phyloP scores from a whole-genome alignment of 2,329 filamentous ascomycete genomes.

The Diaporthe citriasiana region DNA sequence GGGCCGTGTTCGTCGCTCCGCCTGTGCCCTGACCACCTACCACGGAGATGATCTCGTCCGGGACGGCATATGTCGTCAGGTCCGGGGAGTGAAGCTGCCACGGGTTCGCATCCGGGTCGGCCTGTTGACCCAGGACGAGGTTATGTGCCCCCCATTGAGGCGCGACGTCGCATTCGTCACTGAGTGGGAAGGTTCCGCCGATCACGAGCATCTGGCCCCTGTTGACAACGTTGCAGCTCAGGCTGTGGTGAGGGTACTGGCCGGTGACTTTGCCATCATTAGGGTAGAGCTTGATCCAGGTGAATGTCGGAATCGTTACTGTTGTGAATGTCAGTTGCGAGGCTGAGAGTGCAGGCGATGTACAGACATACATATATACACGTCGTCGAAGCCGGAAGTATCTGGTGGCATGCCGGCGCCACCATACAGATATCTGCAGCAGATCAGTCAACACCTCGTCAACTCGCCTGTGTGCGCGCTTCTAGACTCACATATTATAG shows the following conservation, averaged over 20 bases:
- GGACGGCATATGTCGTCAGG: conserved; percentile 67
- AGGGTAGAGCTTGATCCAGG: conserved; percentile 71
- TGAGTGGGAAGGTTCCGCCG: conserved; percentile 69
- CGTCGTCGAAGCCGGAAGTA: conserved; percentile 70
- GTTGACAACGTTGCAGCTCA: conserved; percentile 71
- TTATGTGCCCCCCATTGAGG: conserved; percentile 69
- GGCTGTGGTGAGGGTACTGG: conserved; percentile 64
- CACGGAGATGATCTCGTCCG: conserved; percentile 62
- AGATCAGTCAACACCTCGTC: conserved; percentile 28
- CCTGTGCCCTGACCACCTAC: conserved; percentile 67
- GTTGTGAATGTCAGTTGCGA: not conserved
- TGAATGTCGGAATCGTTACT: conserved; percentile 72
- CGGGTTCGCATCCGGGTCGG: conserved; percentile 55
- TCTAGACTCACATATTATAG: conserved; percentile 71
- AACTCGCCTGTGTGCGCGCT: conserved; percentile 35
- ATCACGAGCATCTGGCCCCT: conserved; percentile 74
- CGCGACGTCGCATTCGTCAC: conserved; percentile 65
- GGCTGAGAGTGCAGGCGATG: fast-evolving
- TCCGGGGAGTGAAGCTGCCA: conserved; percentile 67
- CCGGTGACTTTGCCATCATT: conserved; percentile 56
- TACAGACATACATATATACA: conserved; percentile 62
- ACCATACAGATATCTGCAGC: conserved; percentile 71
- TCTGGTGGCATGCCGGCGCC: conserved; percentile 64
- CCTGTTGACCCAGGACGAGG: conserved; percentile 66
- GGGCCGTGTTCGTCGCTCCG: conserved; percentile 66